Percentiles rank a stretch among this genome's conserved stretches.
phyloP scores from a whole-genome alignment of 1,139 yeast genomes.

The Groenewaldozyma sp. region DNA sequence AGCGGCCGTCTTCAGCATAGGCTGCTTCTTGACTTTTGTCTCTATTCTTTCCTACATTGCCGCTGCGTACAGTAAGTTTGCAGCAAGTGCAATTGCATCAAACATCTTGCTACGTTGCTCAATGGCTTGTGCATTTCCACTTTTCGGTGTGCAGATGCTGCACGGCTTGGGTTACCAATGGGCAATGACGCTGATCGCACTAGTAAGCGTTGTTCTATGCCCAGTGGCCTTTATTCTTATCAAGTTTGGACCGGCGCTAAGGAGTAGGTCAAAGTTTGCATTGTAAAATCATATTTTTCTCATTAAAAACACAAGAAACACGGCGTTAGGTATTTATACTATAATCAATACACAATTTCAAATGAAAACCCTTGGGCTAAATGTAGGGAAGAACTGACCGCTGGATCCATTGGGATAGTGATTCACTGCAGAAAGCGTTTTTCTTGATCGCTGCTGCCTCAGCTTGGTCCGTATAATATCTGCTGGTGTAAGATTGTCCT shows the following conservation, averaged over 20 bases:
- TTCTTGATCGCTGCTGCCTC: neutral
- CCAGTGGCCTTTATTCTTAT: constrained; percentile 25
- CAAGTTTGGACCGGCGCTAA: constrained; percentile 21
- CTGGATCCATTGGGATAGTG: too few relatives aligned
- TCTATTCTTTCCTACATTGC: constrained; percentile 44
- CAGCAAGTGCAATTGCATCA: constrained; percentile 69
- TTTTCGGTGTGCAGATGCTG: constrained; percentile 53
- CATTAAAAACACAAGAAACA: too few relatives aligned
- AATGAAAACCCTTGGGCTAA: too few relatives aligned
- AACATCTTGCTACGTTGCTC: constrained; percentile 54
- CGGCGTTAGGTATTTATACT: too few relatives aligned
- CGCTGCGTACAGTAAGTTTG: constrained; percentile 44
- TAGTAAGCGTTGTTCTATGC: constrained; percentile 14
- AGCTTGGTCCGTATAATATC: neutral
- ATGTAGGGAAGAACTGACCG: too few relatives aligned
- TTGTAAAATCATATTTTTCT: too few relatives aligned
- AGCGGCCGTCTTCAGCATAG: constrained; percentile 48
- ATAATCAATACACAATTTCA: too few relatives aligned
- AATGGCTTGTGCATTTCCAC: constrained; percentile 59
- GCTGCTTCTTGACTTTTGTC: constrained; percentile 43
- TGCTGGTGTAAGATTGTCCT: too few relatives aligned
- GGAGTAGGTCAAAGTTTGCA: constrained; percentile 8
- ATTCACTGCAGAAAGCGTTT: neutral
- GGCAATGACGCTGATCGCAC: constrained; percentile 48
- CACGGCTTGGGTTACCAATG: constrained; percentile 44